Percentiles rank a stretch among this genome's conserved stretches.
phyloP scores from a whole-genome alignment of 2,329 filamentous ascomycete genomes.

The Curvularia lunata region DNA sequence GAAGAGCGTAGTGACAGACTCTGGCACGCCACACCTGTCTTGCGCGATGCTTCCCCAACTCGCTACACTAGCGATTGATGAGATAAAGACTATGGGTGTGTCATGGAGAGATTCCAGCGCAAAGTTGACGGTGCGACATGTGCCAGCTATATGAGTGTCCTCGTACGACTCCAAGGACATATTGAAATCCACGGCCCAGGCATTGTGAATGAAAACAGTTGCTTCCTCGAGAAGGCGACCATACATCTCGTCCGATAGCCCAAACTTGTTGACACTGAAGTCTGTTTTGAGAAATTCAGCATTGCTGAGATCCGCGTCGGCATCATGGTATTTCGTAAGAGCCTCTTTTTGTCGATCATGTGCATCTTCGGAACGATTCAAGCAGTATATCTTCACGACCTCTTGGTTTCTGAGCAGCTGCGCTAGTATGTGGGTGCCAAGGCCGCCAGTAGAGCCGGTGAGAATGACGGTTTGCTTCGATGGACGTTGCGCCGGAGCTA shows the following conservation, averaged over 20 bases:
- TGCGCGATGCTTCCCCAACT: slow-evolving; percentile 11
- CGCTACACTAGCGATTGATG: slow-evolving; percentile 46
- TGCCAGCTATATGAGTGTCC: slow-evolving; percentile 19
- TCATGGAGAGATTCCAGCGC: slow-evolving; percentile 4
- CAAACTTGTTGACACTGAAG: slow-evolving; percentile 41
- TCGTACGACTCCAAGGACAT: slow-evolving; percentile 27
- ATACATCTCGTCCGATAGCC: slow-evolving; percentile 41
- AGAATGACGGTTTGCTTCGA: slow-evolving; percentile 20
- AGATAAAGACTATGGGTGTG: slow-evolving; percentile 48
- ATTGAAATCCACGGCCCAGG: slow-evolving; percentile 64
- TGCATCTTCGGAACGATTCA: slow-evolving; percentile 29
- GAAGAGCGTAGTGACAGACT: slow-evolving; percentile 31
- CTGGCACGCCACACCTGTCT: slow-evolving; percentile 13
- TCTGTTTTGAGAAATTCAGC: slow-evolving; percentile 4
- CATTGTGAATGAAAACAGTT: slow-evolving; percentile 57
- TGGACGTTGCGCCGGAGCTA: background rate
- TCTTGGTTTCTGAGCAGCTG: slow-evolving; percentile 21
- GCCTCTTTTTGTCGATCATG: slow-evolving; percentile 15
- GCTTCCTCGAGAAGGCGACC: slow-evolving; percentile 29
- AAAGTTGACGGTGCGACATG: slow-evolving; percentile 18
- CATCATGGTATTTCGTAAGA: slow-evolving; percentile 5
- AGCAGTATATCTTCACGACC: slow-evolving; percentile 28
- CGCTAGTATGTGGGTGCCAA: slow-evolving; percentile 31
- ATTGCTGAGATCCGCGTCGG: slow-evolving; percentile 14
- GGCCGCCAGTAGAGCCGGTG: slow-evolving; percentile 35